These are phyloP conservation scores for Metarhizium robertsii DNA, from an alignment of 2,329 filamentous ascomycete species.

Conservation along the genomic window DNA sequence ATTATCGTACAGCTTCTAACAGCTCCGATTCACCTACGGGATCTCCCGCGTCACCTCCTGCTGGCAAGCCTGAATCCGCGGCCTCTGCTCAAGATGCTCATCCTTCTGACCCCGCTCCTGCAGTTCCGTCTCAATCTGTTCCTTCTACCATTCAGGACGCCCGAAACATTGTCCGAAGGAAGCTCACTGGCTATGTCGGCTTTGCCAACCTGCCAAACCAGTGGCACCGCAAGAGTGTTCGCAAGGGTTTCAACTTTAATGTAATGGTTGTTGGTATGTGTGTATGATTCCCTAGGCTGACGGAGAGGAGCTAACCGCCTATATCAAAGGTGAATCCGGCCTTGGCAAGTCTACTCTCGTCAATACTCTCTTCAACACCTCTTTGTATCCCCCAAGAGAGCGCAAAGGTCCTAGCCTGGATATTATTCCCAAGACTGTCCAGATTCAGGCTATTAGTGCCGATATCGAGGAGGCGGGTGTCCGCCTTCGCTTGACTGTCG, in stretches of 20 bases:
- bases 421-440: slow-evolving; percentile 96
- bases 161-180: slow-evolving; percentile 95
- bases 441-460: slow-evolving; percentile 88
- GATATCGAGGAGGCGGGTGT: slow-evolving; percentile 99
- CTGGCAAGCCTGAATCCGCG: slow-evolving; percentile 26
- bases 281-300: background rate
- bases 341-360: slow-evolving; percentile 98
- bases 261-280: slow-evolving; percentile 98
- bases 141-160: slow-evolving; percentile 54
- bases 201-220: slow-evolving; percentile 99
- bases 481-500: slow-evolving; percentile 88
- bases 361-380: slow-evolving; percentile 99
- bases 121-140: slow-evolving; percentile 25
- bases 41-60: slow-evolving; percentile 31
- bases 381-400: slow-evolving; percentile 96
- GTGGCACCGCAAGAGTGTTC: slow-evolving; percentile 99
- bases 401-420: slow-evolving; percentile 95
- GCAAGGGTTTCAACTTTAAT: slow-evolving; percentile 99
- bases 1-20: slow-evolving; percentile 31
- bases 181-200: slow-evolving; percentile 96
- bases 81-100: slow-evolving; percentile 19
- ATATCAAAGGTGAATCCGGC: slow-evolving; percentile 78
- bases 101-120: slow-evolving; percentile 24
- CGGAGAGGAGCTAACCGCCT: background rate
- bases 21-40: slow-evolving; percentile 32